Conservation (phyloP, 1,284 basidiomycete species). For the Sporisorium sorghi region DNA sequence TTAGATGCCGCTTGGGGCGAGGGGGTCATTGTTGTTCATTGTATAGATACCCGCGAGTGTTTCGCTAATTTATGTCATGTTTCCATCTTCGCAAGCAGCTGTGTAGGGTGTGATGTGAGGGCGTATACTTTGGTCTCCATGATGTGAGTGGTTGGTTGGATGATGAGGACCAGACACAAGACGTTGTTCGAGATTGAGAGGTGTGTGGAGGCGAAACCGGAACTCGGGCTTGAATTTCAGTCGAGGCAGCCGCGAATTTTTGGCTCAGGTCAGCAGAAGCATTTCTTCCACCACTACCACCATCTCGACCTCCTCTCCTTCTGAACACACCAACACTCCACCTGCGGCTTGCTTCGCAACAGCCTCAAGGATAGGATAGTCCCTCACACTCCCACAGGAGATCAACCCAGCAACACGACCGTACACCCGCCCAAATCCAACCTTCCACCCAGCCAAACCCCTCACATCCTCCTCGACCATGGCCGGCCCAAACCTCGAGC, state of each 20-base stretch:
- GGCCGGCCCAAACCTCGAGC: slow-evolving; percentile 78
- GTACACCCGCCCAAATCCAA: too few species aligned
- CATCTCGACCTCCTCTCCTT: neutral
- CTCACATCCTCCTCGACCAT: slow-evolving; percentile 69
- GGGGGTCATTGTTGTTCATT: neutral
- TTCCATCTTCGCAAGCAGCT: neutral
- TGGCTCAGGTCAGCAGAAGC: slow-evolving; percentile 12
- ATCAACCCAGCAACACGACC: neutral
- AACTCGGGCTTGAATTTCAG: slow-evolving; percentile 1
- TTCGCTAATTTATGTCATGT: neutral
- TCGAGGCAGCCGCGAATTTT: slow-evolving; percentile 1
- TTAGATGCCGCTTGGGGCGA: too few species aligned
- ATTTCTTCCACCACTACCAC: neutral
- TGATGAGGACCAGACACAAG: neutral
- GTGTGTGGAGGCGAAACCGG: slow-evolving; percentile 5
- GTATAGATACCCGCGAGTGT: neutral
- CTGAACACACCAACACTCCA: neutral
- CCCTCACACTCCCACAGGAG: neutral
- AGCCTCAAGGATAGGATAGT: neutral
- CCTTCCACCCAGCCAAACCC: neutral
- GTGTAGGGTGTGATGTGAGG: neutral
- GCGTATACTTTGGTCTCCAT: neutral
- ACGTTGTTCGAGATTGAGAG: neutral
- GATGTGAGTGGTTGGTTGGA: neutral
- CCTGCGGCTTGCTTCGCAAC: neutral